Base-by-base conservation (phyloP, 805 yeast genomes). In the Kockiozyma suomiensis region DNA sequence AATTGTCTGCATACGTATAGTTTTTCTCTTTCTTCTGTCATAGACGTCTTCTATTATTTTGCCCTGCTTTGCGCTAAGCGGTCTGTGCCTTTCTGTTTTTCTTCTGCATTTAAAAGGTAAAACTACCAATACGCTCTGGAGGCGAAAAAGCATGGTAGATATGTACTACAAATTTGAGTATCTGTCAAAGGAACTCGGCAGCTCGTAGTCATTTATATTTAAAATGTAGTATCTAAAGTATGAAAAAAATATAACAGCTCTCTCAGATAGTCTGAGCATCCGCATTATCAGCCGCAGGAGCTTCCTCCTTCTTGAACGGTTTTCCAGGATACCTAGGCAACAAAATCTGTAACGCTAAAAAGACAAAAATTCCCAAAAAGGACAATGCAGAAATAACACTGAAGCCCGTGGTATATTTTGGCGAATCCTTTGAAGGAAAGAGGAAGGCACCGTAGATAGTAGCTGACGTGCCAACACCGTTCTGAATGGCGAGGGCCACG, bases 331-430 rank as follows among this genome's bases (percentile, higher is more conserved):
- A 58, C 19, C 51, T 43, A n/a, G 42, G 35, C 37, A 54, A n/a
- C 40, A 58, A 23, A 25, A 50, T 12, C 43, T 49, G 56, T 41
- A 59, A 32, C 15, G 59, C 56, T 21, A 43, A 15, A 41, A 59
- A 59, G 8, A 49, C 60, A 15, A 56, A 50, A 15, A 59, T 56
- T 10, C 63, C 63, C 8, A 50, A 2, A 19, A 59, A 59, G 25
- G 57, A 55, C 12, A 43, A 19, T 13, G 54, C 63, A 4, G 63
- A 55, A n/a, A 55, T 40, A 4, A 59, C 60, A 4, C 50, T 19
- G 32, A 59, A 59, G 0, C 61, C 64, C 61, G 56, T 59, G 28
- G 45, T 50, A 17, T 59, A 59, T 32, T 56, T 59, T n/a, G 64
- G 64, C 5, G 41, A 2, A 21, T 59, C 64, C 17, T 32, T 38